Percentiles rank a stretch among this genome's conserved stretches.
Conservation (phyloP, 768 basidiomycete species). For the Gloeopeniophorella convolvens region DNA sequence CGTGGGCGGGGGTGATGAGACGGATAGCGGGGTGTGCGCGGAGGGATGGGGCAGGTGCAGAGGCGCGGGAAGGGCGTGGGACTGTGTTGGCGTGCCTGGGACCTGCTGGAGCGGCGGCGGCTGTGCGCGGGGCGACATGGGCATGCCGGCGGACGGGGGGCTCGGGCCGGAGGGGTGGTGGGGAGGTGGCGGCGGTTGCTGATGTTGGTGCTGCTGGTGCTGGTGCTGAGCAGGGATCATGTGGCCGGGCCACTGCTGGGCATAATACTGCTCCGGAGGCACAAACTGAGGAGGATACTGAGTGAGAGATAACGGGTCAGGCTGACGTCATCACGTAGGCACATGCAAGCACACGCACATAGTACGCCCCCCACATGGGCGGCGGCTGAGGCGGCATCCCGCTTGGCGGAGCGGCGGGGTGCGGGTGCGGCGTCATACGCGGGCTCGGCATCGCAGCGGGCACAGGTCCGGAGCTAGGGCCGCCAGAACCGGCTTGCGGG, state of each 20-base stretch:
- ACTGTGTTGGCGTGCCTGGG: conserved; percentile 62
- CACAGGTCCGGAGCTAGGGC: conserved; percentile 28
- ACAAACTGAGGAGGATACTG: conserved; percentile 26
- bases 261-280: conserved; percentile 36
- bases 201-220: conserved; percentile 33
- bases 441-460: conserved; percentile 60
- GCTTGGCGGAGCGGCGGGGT: conserved; percentile 45
- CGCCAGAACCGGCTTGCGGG: conserved; percentile 37
- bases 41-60: conserved; percentile 43
- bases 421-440: conserved; percentile 54
- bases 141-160: conserved; percentile 43
- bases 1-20: conserved; percentile 65
- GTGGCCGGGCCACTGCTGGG: conserved; percentile 28
- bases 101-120: conserved; percentile 40
- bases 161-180: conserved; percentile 45
- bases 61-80: conserved; percentile 48
- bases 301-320: conserved; percentile 30
- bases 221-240: conserved; percentile 30
- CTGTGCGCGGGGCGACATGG: conserved; percentile 66
- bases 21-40: conserved; percentile 40
- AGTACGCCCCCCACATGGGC: conserved; percentile 42
- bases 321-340: conserved; percentile 5
- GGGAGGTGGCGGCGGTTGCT: conserved; percentile 31
- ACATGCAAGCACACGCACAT: conserved; percentile 39
- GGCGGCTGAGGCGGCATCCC: conserved; percentile 42